These are phyloP conservation scores for Geosiphon pyriformis DNA, from an alignment of 192 early-diverging fungal species.

Conservation along the genomic window DNA sequence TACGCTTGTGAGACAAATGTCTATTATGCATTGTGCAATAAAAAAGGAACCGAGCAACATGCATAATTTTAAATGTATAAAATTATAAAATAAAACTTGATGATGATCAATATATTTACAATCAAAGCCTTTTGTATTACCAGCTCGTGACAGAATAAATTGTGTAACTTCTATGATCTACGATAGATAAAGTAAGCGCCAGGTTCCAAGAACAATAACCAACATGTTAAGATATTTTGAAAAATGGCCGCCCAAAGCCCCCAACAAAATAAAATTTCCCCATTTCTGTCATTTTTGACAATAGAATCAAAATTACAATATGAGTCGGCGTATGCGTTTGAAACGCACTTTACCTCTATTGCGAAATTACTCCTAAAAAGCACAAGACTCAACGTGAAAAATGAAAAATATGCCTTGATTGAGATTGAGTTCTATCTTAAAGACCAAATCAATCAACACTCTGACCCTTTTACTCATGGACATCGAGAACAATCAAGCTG, in stretches of 20 bases:
- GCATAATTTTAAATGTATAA: too few species aligned
- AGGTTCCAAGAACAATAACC: background rate
- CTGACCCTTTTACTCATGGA: slow-evolving; percentile 28
- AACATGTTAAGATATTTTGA: background rate
- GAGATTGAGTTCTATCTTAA: slow-evolving; percentile 35
- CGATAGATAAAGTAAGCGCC: too few species aligned
- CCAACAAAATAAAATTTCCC: background rate
- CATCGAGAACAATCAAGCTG: slow-evolving; percentile 27
- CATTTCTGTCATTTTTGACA: background rate
- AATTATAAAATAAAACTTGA: too few species aligned
- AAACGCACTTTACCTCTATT: slow-evolving; percentile 24
- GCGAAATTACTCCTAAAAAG: slow-evolving; percentile 26
- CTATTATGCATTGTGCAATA: too few species aligned
- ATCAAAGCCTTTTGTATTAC: too few species aligned
- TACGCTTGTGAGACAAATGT: background rate
- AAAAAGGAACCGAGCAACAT: too few species aligned
- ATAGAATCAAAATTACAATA: too few species aligned
- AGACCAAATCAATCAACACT: slow-evolving; percentile 20
- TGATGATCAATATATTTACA: too few species aligned
- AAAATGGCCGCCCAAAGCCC: background rate
- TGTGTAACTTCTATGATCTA: too few species aligned
- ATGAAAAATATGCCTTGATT: slow-evolving; percentile 25
- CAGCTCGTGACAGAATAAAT: too few species aligned
- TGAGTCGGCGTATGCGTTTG: background rate
- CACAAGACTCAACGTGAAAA: slow-evolving; percentile 22